Base-by-base conservation (phyloP, 2,329 filamentous ascomycete genomes). In the Cercospora sp. region DNA sequence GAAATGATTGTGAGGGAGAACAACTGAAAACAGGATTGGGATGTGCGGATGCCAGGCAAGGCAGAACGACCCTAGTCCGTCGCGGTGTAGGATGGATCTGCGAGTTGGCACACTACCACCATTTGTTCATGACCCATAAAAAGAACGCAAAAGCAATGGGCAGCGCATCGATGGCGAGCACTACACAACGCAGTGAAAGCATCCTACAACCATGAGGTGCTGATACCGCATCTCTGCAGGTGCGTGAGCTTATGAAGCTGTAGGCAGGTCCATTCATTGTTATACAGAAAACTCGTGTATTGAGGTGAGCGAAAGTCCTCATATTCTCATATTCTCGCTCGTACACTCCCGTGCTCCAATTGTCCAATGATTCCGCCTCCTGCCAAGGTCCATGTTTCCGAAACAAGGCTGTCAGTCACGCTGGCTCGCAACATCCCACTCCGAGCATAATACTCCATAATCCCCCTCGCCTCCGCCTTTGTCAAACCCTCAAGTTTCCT, bases 401-500 rank as follows among this genome's bases (percentile, higher is more conserved):
- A 84, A 40, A 97, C 90, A 70, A 86, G 84, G 71, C 83, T 83
- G 76, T 94, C 89, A 75, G 91, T 89, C 60, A 97, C 85, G 57
- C 83, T 84, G 69, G 87, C 84, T 71, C 91, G 87, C 76, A 97
- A 78, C 77, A 97, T 84, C 12, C 94, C 95, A 79, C 92, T 96
- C 40, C 88, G 88, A 5, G 92, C 93, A 85, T 94, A 98, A 82
- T 97, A 98, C 82, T 97, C 93, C 88, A 98, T 90, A 73, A 97
- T 83, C 0, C 88, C 86, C 68, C 90, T 87, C 10, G 92, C 89
- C 81, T 98, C 94, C 1, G 85, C 81, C 80, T 90, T 91, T 74
- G 83, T 90, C 72, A 97, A 75, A 8, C 92, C 91, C 51, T 86
- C 84, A 20, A 97, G 77, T 20, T 86, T 84, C 73, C 84, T 79